Percentiles rank a stretch among this genome's conserved stretches.
These are phyloP conservation scores for Nematodospora valgi DNA, from an alignment of 805 yeast genomes.

Conservation along the genomic window DNA sequence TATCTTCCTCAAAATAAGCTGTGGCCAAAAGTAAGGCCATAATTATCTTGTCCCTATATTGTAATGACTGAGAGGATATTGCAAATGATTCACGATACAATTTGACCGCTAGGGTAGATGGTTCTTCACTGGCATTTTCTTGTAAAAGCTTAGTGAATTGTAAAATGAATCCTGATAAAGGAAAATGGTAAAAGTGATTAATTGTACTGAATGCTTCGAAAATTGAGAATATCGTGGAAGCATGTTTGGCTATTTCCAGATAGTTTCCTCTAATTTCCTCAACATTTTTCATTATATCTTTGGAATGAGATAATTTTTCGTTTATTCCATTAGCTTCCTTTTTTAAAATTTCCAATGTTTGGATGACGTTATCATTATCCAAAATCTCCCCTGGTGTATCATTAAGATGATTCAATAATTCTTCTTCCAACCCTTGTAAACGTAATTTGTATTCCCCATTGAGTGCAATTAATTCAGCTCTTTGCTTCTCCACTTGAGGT, in stretches of 20 bases:
- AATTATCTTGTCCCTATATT: slow-evolving; percentile 40
- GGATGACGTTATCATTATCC: slow-evolving; percentile 60
- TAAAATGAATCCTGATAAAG: slow-evolving; percentile 35
- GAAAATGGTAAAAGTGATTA: slow-evolving; percentile 58
- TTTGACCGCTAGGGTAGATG: slow-evolving; percentile 22
- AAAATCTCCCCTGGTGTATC: slow-evolving; percentile 57
- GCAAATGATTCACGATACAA: slow-evolving; percentile 49
- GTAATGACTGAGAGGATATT: slow-evolving; percentile 44
- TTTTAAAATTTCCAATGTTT: slow-evolving; percentile 64
- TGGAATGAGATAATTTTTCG: slow-evolving; percentile 51
- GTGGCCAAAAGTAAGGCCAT: slow-evolving; percentile 41
- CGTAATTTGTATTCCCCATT: slow-evolving; percentile 58
- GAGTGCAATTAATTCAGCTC: slow-evolving; percentile 50
- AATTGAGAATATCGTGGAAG: slow-evolving; percentile 48
- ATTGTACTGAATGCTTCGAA: slow-evolving; percentile 33
- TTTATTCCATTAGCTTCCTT: slow-evolving; percentile 55
- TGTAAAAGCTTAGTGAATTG: slow-evolving; percentile 15
- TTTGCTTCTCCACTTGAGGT: slow-evolving; percentile 65
- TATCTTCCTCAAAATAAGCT: slow-evolving; percentile 20
- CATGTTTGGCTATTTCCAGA: slow-evolving; percentile 51
- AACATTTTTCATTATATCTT: slow-evolving; percentile 51
- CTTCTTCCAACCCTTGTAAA: slow-evolving; percentile 54
- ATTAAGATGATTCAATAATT: slow-evolving; percentile 55
- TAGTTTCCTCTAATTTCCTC: slow-evolving; percentile 47
- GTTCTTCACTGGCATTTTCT: slow-evolving; percentile 16